These are phyloP conservation scores for Elaeis guineensis DNA, from an alignment of 176 grass and related monocot species.

Conservation along the genomic window DNA sequence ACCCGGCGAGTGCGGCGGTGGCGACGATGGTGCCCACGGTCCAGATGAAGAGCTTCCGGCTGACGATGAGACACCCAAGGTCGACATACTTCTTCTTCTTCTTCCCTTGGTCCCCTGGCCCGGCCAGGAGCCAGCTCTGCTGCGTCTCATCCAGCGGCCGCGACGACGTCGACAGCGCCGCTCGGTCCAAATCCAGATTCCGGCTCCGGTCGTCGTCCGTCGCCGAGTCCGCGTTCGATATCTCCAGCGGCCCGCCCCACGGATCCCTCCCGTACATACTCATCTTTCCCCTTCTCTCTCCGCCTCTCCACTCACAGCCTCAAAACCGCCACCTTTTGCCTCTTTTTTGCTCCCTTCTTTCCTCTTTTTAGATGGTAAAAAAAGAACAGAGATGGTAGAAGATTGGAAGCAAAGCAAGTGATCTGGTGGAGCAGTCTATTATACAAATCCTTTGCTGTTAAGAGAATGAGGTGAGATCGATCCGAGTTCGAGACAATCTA, in stretches of 20 bases:
- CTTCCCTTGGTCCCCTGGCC: slow-evolving; percentile 66
- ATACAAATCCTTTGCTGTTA: too few species aligned
- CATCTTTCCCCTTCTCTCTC: slow-evolving; percentile 25
- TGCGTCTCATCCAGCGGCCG: slow-evolving; percentile 88
- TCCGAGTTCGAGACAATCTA: too few species aligned
- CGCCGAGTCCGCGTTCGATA: slow-evolving; percentile 62
- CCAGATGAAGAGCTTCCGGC: slow-evolving; percentile 71
- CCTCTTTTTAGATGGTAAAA: too few species aligned
- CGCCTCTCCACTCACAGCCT: neutral
- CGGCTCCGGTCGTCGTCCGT: slow-evolving; percentile 97
- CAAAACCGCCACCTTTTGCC: slow-evolving; percentile 21
- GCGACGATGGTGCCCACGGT: slow-evolving; percentile 48
- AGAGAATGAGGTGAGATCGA: too few species aligned
- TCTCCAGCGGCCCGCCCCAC: slow-evolving; percentile 86
- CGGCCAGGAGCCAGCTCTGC: slow-evolving; percentile 91
- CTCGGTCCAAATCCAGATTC: slow-evolving; percentile 78
- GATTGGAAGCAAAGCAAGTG: too few species aligned
- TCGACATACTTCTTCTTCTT: slow-evolving; percentile 87
- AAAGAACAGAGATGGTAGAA: too few species aligned
- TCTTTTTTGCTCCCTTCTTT: slow-evolving; percentile 13
- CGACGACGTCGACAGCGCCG: slow-evolving; percentile 37
- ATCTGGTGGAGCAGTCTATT: too few species aligned
- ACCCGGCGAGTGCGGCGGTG: slow-evolving; percentile 41
- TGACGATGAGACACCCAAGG: slow-evolving; percentile 83
- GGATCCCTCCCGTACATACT: slow-evolving; percentile 95